Evolutionary conservation across 495 filamentous ascomycete genomes (phyloP).

Genomic region (Apodospora peruviana): DNA sequence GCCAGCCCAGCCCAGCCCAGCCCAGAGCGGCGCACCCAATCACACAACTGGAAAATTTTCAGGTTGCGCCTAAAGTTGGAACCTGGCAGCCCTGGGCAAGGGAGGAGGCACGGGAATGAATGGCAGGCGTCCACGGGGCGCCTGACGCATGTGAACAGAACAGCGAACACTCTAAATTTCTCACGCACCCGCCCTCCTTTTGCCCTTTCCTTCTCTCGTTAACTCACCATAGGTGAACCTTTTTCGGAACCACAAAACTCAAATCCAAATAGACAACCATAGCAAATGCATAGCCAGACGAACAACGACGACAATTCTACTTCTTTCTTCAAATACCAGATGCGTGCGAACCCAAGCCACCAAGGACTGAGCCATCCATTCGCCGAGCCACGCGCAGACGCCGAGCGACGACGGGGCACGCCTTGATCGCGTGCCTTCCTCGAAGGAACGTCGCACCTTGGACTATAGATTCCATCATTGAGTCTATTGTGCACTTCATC

Average conservation of each 20-base stretch:
- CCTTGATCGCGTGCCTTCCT: slow-evolving; percentile 35
- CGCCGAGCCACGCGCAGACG: slow-evolving; percentile 40
- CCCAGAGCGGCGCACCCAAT: no score
- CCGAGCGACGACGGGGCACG: slow-evolving; percentile 45
- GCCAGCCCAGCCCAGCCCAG: no score
- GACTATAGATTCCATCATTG: neutral
- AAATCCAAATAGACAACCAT: slow-evolving; percentile 5
- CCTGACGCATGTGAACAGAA: slow-evolving; percentile 4
- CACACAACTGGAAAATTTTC: neutral
- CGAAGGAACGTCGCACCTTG: slow-evolving; percentile 2
- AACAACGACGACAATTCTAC: slow-evolving; percentile 33
- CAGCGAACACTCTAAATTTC: neutral
- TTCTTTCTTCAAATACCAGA: slow-evolving; percentile 43
- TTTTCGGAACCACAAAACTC: neutral
- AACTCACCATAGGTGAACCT: slow-evolving; percentile 1
- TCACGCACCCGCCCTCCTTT: neutral
- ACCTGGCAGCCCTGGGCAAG: neutral
- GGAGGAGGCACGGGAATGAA: neutral
- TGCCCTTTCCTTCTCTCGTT: neutral
- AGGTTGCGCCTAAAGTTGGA: neutral
- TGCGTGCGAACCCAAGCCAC: slow-evolving; percentile 36
- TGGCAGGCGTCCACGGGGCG: neutral
- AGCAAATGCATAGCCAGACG: slow-evolving; percentile 43
- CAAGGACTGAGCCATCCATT: slow-evolving; percentile 27
- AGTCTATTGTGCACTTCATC: neutral